Conservation (phyloP, 108 stramenopile genomes). For the Cyclotella sp. region DNA sequence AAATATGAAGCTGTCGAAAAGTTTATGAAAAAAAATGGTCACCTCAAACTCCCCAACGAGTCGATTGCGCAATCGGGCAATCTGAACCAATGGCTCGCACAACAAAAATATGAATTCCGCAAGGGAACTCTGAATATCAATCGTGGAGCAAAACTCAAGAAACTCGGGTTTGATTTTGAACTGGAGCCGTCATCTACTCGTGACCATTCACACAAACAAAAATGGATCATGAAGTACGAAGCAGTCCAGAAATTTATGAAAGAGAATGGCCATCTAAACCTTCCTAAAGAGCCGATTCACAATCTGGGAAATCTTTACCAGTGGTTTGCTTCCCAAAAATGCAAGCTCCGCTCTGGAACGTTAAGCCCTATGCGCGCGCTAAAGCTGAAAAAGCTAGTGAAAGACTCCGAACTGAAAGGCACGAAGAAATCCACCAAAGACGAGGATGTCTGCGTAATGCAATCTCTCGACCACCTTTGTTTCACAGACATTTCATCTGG, state of each 20-base stretch:
- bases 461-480: slow-evolving; percentile 24
- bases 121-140: not conserved
- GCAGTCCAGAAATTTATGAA: slow-evolving; percentile 7
- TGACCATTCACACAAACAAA: not conserved
- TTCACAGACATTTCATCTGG: slow-evolving; percentile 16
- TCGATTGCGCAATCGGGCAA: not conserved
- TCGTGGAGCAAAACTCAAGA: not conserved
- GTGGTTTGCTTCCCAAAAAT: not conserved
- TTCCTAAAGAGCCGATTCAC: not conserved
- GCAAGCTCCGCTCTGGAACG: not conserved
- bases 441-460: slow-evolving; percentile 11
- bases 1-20: not conserved
- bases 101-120: not conserved
- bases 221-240: not conserved
- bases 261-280: slow-evolving; percentile 4
- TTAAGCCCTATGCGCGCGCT: not conserved
- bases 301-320: not conserved
- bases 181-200: not conserved
- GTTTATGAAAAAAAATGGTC: slow-evolving; percentile 1
- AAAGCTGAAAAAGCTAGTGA: slow-evolving; percentile 2
- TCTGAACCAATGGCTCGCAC: slow-evolving; percentile 3
- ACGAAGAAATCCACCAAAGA: not conserved
- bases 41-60: slow-evolving; percentile 11
- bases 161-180: slow-evolving; percentile 1
- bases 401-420: not conserved